A percentile compares a stretch with the other conserved stretches of the same genome.
Evolutionary conservation across 192 early-diverging fungal genomes (phyloP).

Genomic region (Entomortierella chlamydospora): DNA sequence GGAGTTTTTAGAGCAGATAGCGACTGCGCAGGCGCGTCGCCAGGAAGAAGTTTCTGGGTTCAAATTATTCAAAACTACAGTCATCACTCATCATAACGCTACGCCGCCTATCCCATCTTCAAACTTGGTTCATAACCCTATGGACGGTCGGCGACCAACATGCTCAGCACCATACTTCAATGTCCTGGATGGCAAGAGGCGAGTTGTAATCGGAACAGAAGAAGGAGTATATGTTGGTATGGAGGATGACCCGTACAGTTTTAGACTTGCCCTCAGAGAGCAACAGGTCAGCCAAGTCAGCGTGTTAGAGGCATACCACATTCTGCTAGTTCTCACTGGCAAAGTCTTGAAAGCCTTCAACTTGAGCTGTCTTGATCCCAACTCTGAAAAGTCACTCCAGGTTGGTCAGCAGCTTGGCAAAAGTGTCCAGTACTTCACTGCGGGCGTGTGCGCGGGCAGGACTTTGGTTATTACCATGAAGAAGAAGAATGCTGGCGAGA

Average conservation of each 20-base stretch:
- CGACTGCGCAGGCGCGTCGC: slow-evolving; percentile 50
- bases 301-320: slow-evolving; percentile 80
- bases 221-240: slow-evolving; percentile 84
- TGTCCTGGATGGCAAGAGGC: slow-evolving; percentile 67
- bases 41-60: slow-evolving; percentile 47
- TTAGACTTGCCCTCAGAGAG: slow-evolving; percentile 42
- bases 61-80: slow-evolving; percentile 34
- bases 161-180: slow-evolving; percentile 52
- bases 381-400: slow-evolving; percentile 50
- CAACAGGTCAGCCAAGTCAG: slow-evolving; percentile 88
- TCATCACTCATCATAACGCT: slow-evolving; percentile 43
- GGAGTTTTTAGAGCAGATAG: slow-evolving; percentile 36
- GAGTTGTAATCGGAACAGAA: slow-evolving; percentile 87
- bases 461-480: slow-evolving; percentile 56
- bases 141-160: slow-evolving; percentile 29
- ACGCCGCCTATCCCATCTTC: slow-evolving; percentile 35
- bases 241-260: slow-evolving; percentile 56
- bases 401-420: slow-evolving; percentile 47
- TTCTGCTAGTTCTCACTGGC: slow-evolving; percentile 81
- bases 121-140: slow-evolving; percentile 41
- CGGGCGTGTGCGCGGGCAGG: slow-evolving; percentile 54
- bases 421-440: slow-evolving; percentile 59
- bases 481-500: slow-evolving; percentile 47
- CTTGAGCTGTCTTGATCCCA: slow-evolving; percentile 45
- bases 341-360: slow-evolving; percentile 51